Percentiles rank a stretch among this genome's conserved stretches.
phyloP scores from a whole-genome alignment of 1,139 yeast species.

The Taphrina wiesneri region DNA sequence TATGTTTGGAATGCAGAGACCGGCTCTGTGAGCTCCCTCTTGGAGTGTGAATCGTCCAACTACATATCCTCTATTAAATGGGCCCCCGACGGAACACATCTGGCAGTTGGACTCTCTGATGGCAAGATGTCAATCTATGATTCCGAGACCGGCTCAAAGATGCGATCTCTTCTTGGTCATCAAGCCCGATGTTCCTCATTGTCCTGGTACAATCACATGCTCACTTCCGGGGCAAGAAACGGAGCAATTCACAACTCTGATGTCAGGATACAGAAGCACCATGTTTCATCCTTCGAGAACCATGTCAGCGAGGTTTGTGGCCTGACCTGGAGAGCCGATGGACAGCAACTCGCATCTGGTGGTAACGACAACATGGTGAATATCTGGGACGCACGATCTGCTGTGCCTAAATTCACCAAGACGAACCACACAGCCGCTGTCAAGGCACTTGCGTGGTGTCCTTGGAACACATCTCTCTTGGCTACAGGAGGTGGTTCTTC shows the following conservation, averaged over 20 bases:
- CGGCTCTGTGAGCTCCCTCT: slow-evolving; percentile 72
- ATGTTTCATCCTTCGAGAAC: slow-evolving; percentile 58
- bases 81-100: slow-evolving; percentile 88
- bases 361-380: slow-evolving; percentile 79
- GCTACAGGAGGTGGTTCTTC: slow-evolving; percentile 98
- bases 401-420: slow-evolving; percentile 71
- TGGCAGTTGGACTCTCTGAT: slow-evolving; percentile 80
- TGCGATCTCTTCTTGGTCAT: slow-evolving; percentile 75
- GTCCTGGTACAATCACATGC: slow-evolving; percentile 78
- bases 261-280: slow-evolving; percentile 82
- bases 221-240: slow-evolving; percentile 79
- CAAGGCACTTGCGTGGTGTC: slow-evolving; percentile 95
- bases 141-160: slow-evolving; percentile 68
- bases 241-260: slow-evolving; percentile 89
- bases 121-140: slow-evolving; percentile 95
- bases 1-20: slow-evolving; percentile 91
- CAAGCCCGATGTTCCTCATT: slow-evolving; percentile 78
- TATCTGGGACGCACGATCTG: slow-evolving; percentile 89
- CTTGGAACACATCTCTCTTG: slow-evolving; percentile 73
- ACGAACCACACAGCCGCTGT: slow-evolving; percentile 90
- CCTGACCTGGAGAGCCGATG: slow-evolving; percentile 79
- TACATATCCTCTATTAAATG: slow-evolving; percentile 76
- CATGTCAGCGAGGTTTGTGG: slow-evolving; percentile 95
- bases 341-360: slow-evolving; percentile 83
- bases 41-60: slow-evolving; percentile 53